These are phyloP conservation scores for Candida silvicultrix DNA, from an alignment of 805 yeast genomes.

Conservation along the genomic window DNA sequence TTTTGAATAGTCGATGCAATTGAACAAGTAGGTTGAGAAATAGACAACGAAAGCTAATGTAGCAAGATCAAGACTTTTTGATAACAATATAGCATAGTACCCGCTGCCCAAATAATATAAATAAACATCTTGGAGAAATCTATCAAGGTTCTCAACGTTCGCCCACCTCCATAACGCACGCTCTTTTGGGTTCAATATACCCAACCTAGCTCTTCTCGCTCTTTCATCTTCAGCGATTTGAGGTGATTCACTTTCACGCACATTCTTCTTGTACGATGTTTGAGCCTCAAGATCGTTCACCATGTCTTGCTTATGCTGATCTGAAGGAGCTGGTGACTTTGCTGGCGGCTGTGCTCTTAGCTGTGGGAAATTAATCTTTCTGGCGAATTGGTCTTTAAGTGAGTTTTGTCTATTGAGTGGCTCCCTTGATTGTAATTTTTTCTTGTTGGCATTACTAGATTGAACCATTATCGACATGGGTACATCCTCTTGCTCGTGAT, in stretches of 20 bases:
- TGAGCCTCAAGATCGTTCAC: background rate
- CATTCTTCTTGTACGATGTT: conserved; percentile 10
- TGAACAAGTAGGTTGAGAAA: conserved; percentile 70
- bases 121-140: conserved; percentile 77
- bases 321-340: background rate
- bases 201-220: conserved; percentile 24
- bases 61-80: conserved; percentile 57
- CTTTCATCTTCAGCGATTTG: conserved; percentile 15
- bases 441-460: background rate
- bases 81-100: conserved; percentile 64
- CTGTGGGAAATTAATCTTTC: background rate
- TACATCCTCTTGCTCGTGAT: conserved; percentile 18
- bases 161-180: conserved; percentile 96
- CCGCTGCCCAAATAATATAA: conserved; percentile 85
- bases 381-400: background rate
- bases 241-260: background rate
- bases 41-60: conserved; percentile 76
- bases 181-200: conserved; percentile 55
- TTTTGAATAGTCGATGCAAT: conserved; percentile 68
- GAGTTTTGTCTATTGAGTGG: background rate
- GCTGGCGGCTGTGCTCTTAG: background rate
- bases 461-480: conserved; percentile 13
- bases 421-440: background rate
- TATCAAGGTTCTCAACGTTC: conserved; percentile 86
- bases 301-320: background rate